Evolutionary conservation across 257 asterid species (phyloP).

Genomic region (Solanum rostratum): DNA sequence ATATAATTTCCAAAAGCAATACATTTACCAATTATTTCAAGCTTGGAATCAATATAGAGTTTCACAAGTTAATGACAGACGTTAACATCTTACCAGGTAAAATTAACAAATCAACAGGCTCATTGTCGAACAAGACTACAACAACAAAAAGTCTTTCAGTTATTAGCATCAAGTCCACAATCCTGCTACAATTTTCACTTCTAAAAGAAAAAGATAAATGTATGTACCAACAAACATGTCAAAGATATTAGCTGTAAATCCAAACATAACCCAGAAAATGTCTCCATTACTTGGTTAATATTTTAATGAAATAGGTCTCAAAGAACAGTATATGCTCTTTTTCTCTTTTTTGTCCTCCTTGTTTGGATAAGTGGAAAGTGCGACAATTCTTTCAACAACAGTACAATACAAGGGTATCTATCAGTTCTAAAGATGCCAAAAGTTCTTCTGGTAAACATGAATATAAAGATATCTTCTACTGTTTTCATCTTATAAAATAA

Average conservation of each 20-base stretch:
- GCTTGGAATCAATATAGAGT: not conserved
- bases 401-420: not conserved
- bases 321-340: not conserved
- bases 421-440: not conserved
- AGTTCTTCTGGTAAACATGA: not conserved
- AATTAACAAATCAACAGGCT: conserved; percentile 82
- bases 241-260: not conserved
- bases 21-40: not conserved
- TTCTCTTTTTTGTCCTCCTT: not conserved
- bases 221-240: not conserved
- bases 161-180: not conserved
- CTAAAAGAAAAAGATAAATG: not conserved
- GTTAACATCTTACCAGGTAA: conserved; percentile 61
- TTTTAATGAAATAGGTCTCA: not conserved
- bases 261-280: not conserved
- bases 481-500: not conserved
- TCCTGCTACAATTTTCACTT: not conserved
- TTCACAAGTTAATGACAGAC: not conserved
- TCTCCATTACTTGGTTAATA: not conserved
- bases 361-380: not conserved
- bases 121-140: conserved; percentile 78
- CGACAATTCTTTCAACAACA: not conserved
- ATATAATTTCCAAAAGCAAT: not conserved
- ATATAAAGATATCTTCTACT: not conserved
- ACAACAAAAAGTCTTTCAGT: not conserved